A percentile compares a stretch with the other conserved stretches of the same genome.
Evolutionary conservation across 2,329 filamentous ascomycete genomes (phyloP).

Genomic region (Septoria linicola): DNA sequence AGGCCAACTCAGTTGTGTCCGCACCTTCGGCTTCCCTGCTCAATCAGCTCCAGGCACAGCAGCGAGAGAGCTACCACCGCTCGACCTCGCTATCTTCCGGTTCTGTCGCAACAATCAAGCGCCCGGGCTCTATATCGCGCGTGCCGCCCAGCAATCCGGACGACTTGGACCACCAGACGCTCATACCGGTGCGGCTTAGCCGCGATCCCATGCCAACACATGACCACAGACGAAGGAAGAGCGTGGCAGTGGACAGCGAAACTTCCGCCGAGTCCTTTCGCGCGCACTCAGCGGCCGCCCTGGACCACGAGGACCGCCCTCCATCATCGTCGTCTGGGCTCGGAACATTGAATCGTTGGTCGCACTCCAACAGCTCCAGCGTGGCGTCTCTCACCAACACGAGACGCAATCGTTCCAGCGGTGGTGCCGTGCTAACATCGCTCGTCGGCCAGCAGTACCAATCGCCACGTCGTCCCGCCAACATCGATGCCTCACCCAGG

Average conservation of each 20-base stretch:
- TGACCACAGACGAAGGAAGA: conserved; percentile 41
- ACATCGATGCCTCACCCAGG: conserved; percentile 39
- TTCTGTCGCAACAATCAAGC: conserved; percentile 43
- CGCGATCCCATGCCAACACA: conserved; percentile 24
- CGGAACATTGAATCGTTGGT: conserved; percentile 58
- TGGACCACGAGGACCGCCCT: conserved; percentile 3
- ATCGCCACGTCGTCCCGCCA: conserved; percentile 34
- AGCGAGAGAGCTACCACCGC: conserved; percentile 35
- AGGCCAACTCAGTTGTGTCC: conserved; percentile 9
- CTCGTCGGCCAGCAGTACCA: conserved; percentile 37
- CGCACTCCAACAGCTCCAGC: conserved; percentile 56
- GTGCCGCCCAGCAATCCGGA: conserved; percentile 28
- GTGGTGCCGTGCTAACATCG: conserved; percentile 39
- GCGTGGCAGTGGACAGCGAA: conserved; percentile 42
- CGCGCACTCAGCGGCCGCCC: neutral
- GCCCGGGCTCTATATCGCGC: conserved; percentile 39
- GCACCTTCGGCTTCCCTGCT: conserved; percentile 13
- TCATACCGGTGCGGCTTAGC: conserved; percentile 28
- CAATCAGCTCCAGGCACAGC: conserved; percentile 15
- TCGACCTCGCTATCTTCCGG: conserved; percentile 48
- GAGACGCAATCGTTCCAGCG: conserved; percentile 43
- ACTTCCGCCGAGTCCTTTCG: neutral
- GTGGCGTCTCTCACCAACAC: conserved; percentile 39
- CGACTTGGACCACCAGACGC: conserved; percentile 19
- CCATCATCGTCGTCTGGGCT: conserved; percentile 39